Base-by-base conservation (phyloP, 108 stramenopile species). In the Fragilaria crotonensis region DNA sequence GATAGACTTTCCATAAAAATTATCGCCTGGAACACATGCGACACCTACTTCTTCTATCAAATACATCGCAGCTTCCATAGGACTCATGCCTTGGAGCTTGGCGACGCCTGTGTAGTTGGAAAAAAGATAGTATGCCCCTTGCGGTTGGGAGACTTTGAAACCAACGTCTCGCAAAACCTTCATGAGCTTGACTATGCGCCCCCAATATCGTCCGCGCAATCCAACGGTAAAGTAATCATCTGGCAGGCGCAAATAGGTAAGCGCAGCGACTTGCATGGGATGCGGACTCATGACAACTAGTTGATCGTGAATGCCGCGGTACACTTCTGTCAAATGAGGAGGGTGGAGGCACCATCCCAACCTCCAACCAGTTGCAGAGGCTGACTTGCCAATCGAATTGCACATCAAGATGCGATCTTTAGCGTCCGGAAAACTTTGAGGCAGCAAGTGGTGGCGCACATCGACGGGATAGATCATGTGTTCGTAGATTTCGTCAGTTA, bases 401-500 rank as follows among this genome's bases (percentile, higher is more conserved):
- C 80, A 82, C 5, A 86, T 62, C 18, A 83, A 58, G 19, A 74
- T 75, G 33, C 66, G 58, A 21, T 70, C 64, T 3, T 46, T 51
- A 18, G 72, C 66, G 48, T 78, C 69, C 30, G 84, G 80, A 65
- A 85, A 81, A 31, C 48, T 63, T 45, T 79, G 58, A 5, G 71
- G 62, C 5, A 76, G 25, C 19, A 71, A 23, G 11, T 49, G 17
- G 45, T 63, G 54, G 17, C 55, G 57, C 9, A n/a, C 25, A 22
- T 58, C 48, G 27, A 64, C 69, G 30, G 50, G 45, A 53, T 72
- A 83, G 54, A 54, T 63, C 77, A 87, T 83, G 53, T 76, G 73
- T 30, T 87, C 85, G 59, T 87, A 87, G 27, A 87, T 87, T 67
- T 87, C 85, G 54, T 87, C 85, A 2, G 81, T 87, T 11, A 87